Base-by-base conservation (phyloP, 371 early-diverging fungal species). In the Apophysomyces variabilis region DNA sequence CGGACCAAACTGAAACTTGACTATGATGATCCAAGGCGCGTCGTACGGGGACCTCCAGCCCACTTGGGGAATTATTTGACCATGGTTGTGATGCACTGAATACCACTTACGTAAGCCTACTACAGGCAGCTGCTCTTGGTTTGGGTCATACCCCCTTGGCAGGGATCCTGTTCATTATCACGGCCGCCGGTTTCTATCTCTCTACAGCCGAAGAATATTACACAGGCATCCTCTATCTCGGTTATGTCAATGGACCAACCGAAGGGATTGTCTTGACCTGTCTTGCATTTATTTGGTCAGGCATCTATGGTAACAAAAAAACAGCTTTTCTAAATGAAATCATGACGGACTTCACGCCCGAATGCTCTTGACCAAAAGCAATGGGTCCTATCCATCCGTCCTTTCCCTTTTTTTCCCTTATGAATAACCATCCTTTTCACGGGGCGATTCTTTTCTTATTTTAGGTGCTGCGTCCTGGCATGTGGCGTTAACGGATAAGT, bases 151-250 rank as follows among this genome's bases (percentile, higher is more conserved):
- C 90, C 11, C 87, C 87, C 82, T 88, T 85, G 69, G 81, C 88
- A 21, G 86, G 89, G 14, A 60, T 84, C 41, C 66, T 95, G 18
- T 71, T 88, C 63, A 82, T 84, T 59, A 82, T 92, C 35, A 93
- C 93, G 44, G 84, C 90, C 35, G 66, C 89, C 59, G 87, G 91
- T 39, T 99, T 97, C 79, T 99, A 93, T 85, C 77, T 96, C 64
- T 92, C 95, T 21, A 95, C 96, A 0, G 95, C 95, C 84, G 97
- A 99, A 74, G 97, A 96, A 72, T 99, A 96, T 75, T 95, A 97
- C 80, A 97, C 98, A 1, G 95, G 95, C 9, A 85, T 87, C 0
- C 85, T 99, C 46, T 96, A 94, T 76, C 84, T 99, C 21, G 95
- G 97, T 13, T 90, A 94, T 65, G 76, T 98, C 71, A 97, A 95